Conservation (phyloP, 352 stramenopile genomes). For the Globisporangium camurandrum region DNA sequence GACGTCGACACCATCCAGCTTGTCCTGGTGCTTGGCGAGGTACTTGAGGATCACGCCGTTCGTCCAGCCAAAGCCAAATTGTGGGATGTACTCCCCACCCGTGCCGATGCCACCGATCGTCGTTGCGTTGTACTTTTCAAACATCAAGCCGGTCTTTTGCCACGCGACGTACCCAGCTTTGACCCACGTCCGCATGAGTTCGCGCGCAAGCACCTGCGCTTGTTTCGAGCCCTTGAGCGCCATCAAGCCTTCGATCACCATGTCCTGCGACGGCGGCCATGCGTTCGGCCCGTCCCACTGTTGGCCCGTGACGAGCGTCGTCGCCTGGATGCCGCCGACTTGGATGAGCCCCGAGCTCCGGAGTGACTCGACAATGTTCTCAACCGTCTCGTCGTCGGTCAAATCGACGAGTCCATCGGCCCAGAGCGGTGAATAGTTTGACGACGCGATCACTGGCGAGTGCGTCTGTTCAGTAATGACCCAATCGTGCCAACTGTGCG, state of each 20-base stretch:
- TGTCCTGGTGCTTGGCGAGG: conserved; percentile 23
- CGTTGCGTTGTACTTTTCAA: conserved; percentile 61
- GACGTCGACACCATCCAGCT: conserved; percentile 10
- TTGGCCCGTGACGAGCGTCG: conserved; percentile 59
- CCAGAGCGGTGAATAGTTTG: conserved; percentile 72
- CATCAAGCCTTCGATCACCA: conserved; percentile 72
- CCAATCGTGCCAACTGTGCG: conserved; percentile 62
- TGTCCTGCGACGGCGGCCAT: conserved; percentile 79
- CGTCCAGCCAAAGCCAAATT: conserved; percentile 51
- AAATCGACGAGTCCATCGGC: conserved; percentile 38
- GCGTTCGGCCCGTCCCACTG: conserved; percentile 85
- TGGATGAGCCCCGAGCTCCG: conserved; percentile 53
- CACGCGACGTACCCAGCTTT: conserved; percentile 52
- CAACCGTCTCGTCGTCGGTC: conserved; percentile 29
- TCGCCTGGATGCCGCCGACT: conserved; percentile 57
- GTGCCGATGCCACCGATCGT: conserved; percentile 21
- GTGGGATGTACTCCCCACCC: conserved; percentile 46
- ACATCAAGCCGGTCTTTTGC: conserved; percentile 73
- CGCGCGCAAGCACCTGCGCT: conserved; percentile 37
- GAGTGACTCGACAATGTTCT: conserved; percentile 44
- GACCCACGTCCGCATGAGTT: conserved; percentile 56
- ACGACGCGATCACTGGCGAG: conserved; percentile 41
- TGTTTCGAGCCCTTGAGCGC: conserved; percentile 30
- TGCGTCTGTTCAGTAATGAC: conserved; percentile 35
- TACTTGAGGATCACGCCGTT: conserved; percentile 52